Conservation (phyloP, 2,329 filamentous ascomycete species). For the Leptodontidium sp. region DNA sequence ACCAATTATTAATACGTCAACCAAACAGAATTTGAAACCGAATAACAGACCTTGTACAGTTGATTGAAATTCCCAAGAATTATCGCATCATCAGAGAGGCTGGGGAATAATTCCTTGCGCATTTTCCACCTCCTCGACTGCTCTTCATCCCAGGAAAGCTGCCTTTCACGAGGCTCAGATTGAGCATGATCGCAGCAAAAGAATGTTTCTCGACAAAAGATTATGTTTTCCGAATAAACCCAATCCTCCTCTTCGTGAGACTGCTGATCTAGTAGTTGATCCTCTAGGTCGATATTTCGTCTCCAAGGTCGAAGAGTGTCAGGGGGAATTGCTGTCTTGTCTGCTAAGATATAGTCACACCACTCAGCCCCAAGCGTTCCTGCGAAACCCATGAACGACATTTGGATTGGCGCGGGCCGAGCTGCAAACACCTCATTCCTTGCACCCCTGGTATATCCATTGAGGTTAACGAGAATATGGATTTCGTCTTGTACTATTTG, state of each 20-base stretch:
- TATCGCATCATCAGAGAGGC: constrained; percentile 80
- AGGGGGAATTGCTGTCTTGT: constrained; percentile 83
- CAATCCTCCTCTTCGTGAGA: constrained; percentile 72
- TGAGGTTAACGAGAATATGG: constrained; percentile 96
- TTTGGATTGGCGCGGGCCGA: constrained; percentile 92
- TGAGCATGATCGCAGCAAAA: constrained; percentile 97
- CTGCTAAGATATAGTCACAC: constrained; percentile 97
- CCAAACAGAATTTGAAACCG: not conserved
- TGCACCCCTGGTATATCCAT: constrained; percentile 96
- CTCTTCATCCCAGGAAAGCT: constrained; percentile 83
- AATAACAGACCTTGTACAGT: constrained; percentile 83
- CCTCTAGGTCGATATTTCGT: constrained; percentile 76
- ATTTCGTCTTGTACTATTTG: constrained; percentile 90
- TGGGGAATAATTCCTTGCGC: constrained; percentile 91
- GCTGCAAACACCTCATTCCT: constrained; percentile 97
- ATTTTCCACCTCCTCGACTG: constrained; percentile 85
- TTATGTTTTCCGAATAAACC: constrained; percentile 97
- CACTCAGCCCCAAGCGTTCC: constrained; percentile 96
- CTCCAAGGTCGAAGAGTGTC: constrained; percentile 83
- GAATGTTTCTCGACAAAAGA: constrained; percentile 93
- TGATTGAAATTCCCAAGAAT: constrained; percentile 99
- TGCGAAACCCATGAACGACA: constrained; percentile 99
- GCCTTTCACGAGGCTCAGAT: constrained; percentile 78
- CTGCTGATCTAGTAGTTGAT: constrained; percentile 73
- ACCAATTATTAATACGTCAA: constrained; percentile 15